These are phyloP conservation scores for Capsella rubella DNA, from an alignment of 441 rosid species.

Conservation along the genomic window DNA sequence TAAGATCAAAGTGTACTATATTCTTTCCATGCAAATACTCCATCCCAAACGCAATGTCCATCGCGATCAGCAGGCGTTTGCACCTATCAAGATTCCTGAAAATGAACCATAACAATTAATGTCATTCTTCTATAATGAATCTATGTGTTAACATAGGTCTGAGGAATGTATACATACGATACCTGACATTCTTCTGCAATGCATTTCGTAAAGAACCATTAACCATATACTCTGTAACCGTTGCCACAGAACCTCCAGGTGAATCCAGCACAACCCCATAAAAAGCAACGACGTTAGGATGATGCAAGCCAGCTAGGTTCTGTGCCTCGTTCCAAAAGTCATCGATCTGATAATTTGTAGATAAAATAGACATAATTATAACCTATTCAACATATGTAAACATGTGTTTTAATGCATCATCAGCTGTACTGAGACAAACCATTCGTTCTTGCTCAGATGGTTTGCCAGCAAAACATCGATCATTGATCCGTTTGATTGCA, in stretches of 20 bases:
- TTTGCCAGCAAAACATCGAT: conserved; percentile 22
- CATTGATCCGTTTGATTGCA: conserved; percentile 19
- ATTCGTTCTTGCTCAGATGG: conserved; percentile 20
- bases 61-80: neutral
- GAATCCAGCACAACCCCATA: conserved; percentile 19
- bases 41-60: conserved; percentile 16
- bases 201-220: conserved; percentile 16
- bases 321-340: conserved; percentile 20
- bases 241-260: conserved; percentile 24
- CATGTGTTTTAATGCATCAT: neutral
- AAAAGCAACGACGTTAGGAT: conserved; percentile 24
- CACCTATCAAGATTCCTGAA: conserved; percentile 2
- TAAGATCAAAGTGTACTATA: conserved; percentile 21
- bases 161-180: neutral
- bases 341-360: neutral
- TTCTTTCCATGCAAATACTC: conserved; percentile 21
- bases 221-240: conserved; percentile 12
- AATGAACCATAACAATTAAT: neutral
- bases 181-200: conserved; percentile 11
- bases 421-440: conserved; percentile 3
- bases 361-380: neutral
- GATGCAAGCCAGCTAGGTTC: conserved; percentile 21
- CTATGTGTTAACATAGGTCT: neutral
- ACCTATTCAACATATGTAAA: conserved; percentile 10
- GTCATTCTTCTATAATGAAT: neutral